phyloP scores from a whole-genome alignment of 2,329 filamentous ascomycete genomes.

The Phialocephala subalpina region DNA sequence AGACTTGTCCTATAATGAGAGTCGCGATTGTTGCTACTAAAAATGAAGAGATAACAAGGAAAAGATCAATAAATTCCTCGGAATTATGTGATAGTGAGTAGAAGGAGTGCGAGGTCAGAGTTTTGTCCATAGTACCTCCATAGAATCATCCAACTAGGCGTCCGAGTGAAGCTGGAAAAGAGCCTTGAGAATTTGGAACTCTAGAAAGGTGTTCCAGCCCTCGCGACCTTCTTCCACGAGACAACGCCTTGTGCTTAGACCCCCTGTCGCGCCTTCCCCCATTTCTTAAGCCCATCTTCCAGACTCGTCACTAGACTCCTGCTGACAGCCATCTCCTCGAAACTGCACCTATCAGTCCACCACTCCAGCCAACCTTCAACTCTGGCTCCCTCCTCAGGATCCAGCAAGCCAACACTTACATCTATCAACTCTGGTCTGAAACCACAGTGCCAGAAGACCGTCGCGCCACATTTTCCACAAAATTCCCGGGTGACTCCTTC shows the following conservation, averaged over 20 bases:
- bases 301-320: slow-evolving; percentile 34
- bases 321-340: slow-evolving; percentile 45
- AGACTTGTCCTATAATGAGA: background rate
- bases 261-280: background rate
- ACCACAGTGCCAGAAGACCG: slow-evolving; percentile 67
- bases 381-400: slow-evolving; percentile 57
- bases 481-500: slow-evolving; percentile 65
- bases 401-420: slow-evolving; percentile 67
- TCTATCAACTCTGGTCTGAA: slow-evolving; percentile 65
- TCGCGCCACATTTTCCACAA: slow-evolving; percentile 68
- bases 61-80: no score
- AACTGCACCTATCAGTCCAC: slow-evolving; percentile 66
- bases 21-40: no score
- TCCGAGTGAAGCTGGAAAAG: background rate
- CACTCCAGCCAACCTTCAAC: slow-evolving; percentile 69
- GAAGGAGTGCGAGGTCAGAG: background rate
- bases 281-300: slow-evolving; percentile 34
- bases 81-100: background rate
- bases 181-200: no score
- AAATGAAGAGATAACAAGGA: no score
- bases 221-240: background rate
- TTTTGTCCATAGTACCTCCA: no score
- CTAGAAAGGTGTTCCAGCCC: no score
- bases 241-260: background rate
- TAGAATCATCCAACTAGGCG: no score